Base-by-base conservation (phyloP, 2,329 filamentous ascomycete species). In the Cytospora paraplurivora region DNA sequence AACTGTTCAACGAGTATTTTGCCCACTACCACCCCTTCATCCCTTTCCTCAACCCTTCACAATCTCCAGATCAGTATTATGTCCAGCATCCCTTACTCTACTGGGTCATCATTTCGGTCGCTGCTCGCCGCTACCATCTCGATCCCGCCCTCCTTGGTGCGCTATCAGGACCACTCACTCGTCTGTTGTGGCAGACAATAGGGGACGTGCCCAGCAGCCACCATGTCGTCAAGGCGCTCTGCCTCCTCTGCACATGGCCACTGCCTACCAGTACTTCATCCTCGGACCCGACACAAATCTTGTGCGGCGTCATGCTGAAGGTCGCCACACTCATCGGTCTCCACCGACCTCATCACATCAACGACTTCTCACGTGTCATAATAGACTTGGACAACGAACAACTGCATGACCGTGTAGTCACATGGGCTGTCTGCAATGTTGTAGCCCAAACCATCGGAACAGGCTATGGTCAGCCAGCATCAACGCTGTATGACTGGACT, bases 301-400 rank as follows among this genome's bases (percentile, higher is more conserved):
- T 93, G 19, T 89, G 88, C 69, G 91, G 91, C 59, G 86, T 92
- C 66, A 92, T 94, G 89, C 93, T 94, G 86, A 92, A 93, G 77
- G 86, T 91, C 27, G 91, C 91, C 10, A 93, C 92, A 68, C 90
- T 92, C 68, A 92, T 93, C 69, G 91, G 91, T 21, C 81, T 95
- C 59, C 91, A 95, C 71, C 85, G 91, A 55, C 91, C 91, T 13
- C 92, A 89, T 61, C 88, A 93, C 73, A 91, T 90, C 52, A 90
- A 93, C 73, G 91, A 94, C 74, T 95, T 94, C 73, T 92, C 90
- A 1, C 81, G 90, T 56, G 88, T 90, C 34, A 88, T 86, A 1
- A 82, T 91, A 37, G 88, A 93, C 68, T 79, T 94, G 47, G 89
- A 90, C 69, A 89, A 89, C 70, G 90, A 93, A 72, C 90, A 93